phyloP scores from a whole-genome alignment of 805 yeast species.

The Metschnikowia noctiluminum region DNA sequence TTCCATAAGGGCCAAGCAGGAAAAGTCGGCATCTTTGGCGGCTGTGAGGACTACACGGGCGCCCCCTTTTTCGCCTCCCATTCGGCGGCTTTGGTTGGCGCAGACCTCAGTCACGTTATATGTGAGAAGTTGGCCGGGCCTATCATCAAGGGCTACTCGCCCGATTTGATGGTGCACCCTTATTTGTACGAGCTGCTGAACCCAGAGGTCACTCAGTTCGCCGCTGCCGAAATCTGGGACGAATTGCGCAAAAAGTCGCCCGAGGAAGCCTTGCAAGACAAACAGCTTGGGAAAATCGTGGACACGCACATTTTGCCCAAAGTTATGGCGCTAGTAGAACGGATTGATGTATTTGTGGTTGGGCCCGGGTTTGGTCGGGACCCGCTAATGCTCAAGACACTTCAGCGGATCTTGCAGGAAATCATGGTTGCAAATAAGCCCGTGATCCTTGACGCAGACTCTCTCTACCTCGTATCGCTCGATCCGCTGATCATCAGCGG shows the following conservation, averaged over 20 bases:
- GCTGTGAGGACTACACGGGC: slow-evolving; percentile 94
- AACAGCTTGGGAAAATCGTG: slow-evolving; percentile 32
- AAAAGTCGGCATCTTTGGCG: slow-evolving; percentile 82
- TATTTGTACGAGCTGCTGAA: slow-evolving; percentile 55
- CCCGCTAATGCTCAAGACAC: slow-evolving; percentile 55
- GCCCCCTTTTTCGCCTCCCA: slow-evolving; percentile 92
- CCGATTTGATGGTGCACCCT: slow-evolving; percentile 96
- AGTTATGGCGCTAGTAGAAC: slow-evolving; percentile 50
- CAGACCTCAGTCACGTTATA: slow-evolving; percentile 85
- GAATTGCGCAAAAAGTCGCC: slow-evolving; percentile 14
- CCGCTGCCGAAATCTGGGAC: slow-evolving; percentile 21
- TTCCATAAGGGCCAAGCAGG: slow-evolving; percentile 95
- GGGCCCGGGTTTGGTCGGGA: slow-evolving; percentile 97
- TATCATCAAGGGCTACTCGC: slow-evolving; percentile 82
- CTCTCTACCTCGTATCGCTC: slow-evolving; percentile 62
- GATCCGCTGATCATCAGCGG: slow-evolving; percentile 54
- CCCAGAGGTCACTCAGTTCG: slow-evolving; percentile 21
- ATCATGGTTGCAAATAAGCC: slow-evolving; percentile 60
- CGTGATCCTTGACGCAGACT: slow-evolving; percentile 87
- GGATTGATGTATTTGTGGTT: slow-evolving; percentile 76
- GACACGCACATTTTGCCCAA: slow-evolving; percentile 51
- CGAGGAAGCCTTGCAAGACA: slow-evolving; percentile 22
- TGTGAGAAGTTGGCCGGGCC: slow-evolving; percentile 78
- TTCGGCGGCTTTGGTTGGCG: slow-evolving; percentile 80
- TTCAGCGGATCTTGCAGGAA: slow-evolving; percentile 55